These are phyloP conservation scores for Pestalotiopsis sp. DNA, from an alignment of 2,329 filamentous ascomycete species.

Conservation along the genomic window DNA sequence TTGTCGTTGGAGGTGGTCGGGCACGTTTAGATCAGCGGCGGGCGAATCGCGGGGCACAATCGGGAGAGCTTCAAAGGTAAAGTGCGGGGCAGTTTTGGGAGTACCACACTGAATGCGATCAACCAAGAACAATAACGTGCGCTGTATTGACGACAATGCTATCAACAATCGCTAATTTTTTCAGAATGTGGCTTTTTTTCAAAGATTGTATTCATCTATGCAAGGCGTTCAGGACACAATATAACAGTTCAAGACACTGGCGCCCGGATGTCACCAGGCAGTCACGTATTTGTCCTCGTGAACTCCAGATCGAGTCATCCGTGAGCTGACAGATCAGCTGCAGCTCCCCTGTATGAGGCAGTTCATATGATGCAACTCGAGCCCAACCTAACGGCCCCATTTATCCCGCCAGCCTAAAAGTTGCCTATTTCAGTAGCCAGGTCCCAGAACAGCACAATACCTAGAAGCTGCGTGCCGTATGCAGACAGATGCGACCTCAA, in stretches of 20 bases:
- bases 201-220: background rate
- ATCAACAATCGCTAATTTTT: background rate
- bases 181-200: background rate
- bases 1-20: background rate
- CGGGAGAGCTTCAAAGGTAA: background rate
- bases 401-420: background rate
- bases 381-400: conserved; percentile 6
- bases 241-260: background rate
- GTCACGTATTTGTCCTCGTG: conserved; percentile 5
- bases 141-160: background rate
- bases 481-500: no score
- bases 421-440: background rate
- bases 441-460: background rate
- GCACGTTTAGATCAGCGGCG: background rate
- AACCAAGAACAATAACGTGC: background rate
- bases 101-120: background rate
- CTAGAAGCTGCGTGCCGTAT: background rate
- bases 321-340: conserved; percentile 6
- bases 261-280: conserved; percentile 1
- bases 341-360: conserved; percentile 1
- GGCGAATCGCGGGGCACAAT: background rate
- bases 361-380: conserved; percentile 9
- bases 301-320: conserved; percentile 8
- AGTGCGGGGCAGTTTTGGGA: conserved; percentile 8
- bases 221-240: background rate